phyloP scores from a whole-genome alignment of 345 rosid genomes.

The Ailanthus altissimus region DNA sequence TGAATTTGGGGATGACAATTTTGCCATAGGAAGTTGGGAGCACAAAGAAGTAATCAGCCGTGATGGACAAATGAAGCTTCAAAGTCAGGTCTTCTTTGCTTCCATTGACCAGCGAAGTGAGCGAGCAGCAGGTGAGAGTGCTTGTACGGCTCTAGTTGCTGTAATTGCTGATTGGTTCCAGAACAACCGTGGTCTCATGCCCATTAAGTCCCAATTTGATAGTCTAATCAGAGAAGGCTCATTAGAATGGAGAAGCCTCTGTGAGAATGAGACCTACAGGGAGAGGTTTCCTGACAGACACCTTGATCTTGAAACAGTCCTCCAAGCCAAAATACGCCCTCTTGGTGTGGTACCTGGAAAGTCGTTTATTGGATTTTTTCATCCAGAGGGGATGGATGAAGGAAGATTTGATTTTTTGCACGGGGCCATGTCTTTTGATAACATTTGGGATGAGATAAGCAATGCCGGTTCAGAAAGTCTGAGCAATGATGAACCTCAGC shows the following conservation, averaged over 20 bases:
- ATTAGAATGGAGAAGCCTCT: constrained; percentile 88
- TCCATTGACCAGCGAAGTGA: constrained; percentile 96
- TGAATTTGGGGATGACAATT: constrained; percentile 93
- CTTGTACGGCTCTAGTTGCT: constrained; percentile 95
- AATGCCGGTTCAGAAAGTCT: constrained; percentile 46
- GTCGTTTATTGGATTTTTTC: constrained; percentile 92
- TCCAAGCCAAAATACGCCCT: constrained; percentile 80
- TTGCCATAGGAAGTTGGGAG: constrained; percentile 91
- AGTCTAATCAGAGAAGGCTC: constrained; percentile 92
- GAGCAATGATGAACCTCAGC: constrained; percentile 46
- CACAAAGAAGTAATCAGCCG: constrained; percentile 75
- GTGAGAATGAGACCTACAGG: constrained; percentile 70
- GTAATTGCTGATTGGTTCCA: constrained; percentile 95
- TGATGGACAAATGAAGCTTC: constrained; percentile 88
- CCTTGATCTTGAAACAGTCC: constrained; percentile 91
- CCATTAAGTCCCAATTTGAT: constrained; percentile 89
- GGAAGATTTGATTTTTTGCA: constrained; percentile 72
- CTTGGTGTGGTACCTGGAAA: constrained; percentile 65
- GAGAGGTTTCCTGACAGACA: constrained; percentile 89
- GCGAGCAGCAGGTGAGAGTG: constrained; percentile 94
- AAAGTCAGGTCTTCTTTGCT: constrained; percentile 72
- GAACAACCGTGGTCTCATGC: constrained; percentile 71
- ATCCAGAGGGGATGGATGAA: constrained; percentile 81
- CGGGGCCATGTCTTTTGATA: constrained; percentile 91
- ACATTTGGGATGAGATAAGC: constrained; percentile 91